Percentiles rank a stretch among this genome's conserved stretches.
Evolutionary conservation across 2,329 filamentous ascomycete species (phyloP).

Genomic region (Xylariaceae sp.): DNA sequence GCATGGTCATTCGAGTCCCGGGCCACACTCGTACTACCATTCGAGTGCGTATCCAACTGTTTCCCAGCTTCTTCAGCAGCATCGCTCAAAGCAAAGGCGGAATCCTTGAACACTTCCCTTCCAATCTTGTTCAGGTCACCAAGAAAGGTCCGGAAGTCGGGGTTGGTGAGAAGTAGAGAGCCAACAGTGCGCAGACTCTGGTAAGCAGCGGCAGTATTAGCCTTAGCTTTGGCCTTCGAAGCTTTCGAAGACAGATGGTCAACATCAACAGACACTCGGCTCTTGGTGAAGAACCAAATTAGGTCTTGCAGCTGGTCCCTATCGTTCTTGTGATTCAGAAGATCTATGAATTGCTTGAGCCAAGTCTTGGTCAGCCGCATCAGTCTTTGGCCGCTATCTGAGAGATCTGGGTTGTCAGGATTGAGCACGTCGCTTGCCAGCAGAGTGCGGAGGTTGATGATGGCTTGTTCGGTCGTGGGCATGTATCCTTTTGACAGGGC

Average conservation of each 20-base stretch:
- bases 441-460: slow-evolving; percentile 74
- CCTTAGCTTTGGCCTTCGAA: slow-evolving; percentile 59
- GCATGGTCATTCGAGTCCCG: slow-evolving; percentile 31
- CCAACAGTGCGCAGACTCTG: slow-evolving; percentile 79
- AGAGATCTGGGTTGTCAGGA: slow-evolving; percentile 69
- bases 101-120: slow-evolving; percentile 81
- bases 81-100: slow-evolving; percentile 72
- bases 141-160: slow-evolving; percentile 83
- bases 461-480: slow-evolving; percentile 82
- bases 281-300: slow-evolving; percentile 76
- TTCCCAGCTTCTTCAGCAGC: slow-evolving; percentile 72
- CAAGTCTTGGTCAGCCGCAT: slow-evolving; percentile 68
- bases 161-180: slow-evolving; percentile 81
- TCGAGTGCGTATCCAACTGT: slow-evolving; percentile 63
- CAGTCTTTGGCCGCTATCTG: slow-evolving; percentile 70
- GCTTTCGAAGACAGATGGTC: slow-evolving; percentile 60
- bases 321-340: slow-evolving; percentile 77
- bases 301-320: slow-evolving; percentile 88
- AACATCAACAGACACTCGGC: slow-evolving; percentile 65
- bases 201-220: slow-evolving; percentile 71
- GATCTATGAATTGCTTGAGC: slow-evolving; percentile 75
- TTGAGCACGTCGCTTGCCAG: slow-evolving; percentile 76
- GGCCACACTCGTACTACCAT: slow-evolving; percentile 54
- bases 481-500: slow-evolving; percentile 82
- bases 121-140: slow-evolving; percentile 75